A percentile compares a stretch with the other conserved stretches of the same genome.
Evolutionary conservation across 1,139 yeast species (phyloP).

Genomic region (Arxiozyma heterogenica): DNA sequence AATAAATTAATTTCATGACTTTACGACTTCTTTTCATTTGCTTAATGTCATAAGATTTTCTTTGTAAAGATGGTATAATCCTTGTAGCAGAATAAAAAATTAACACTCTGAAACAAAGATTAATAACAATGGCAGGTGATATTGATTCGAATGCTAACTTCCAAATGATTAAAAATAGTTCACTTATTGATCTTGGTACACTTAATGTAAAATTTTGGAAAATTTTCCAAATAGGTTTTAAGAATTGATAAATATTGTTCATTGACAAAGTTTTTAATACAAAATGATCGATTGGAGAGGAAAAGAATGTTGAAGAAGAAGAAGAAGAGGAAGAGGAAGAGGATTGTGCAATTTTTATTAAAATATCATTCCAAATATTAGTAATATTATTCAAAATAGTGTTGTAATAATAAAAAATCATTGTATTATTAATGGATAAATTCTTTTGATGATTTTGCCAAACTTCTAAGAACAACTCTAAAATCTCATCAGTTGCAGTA

Average conservation of each 20-base stretch:
- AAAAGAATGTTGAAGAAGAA: too few relatives aligned
- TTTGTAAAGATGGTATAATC: slow-evolving; percentile 72
- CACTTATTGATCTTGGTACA: slow-evolving; percentile 35
- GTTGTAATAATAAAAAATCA: slow-evolving; percentile 21
- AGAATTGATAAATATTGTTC: slow-evolving; percentile 28
- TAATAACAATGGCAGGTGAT: slow-evolving; percentile 72
- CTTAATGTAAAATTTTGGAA: slow-evolving; percentile 40
- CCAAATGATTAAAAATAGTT: slow-evolving; percentile 48
- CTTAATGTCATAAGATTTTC: slow-evolving; percentile 17
- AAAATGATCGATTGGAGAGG: slow-evolving; percentile 8
- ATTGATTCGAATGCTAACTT: slow-evolving; percentile 66
- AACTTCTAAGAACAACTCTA: slow-evolving; percentile 31
- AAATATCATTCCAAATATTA: slow-evolving; percentile 21
- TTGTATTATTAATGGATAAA: slow-evolving; percentile 26
- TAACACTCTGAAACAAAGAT: slow-evolving; percentile 73
- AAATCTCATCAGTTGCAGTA: slow-evolving; percentile 35
- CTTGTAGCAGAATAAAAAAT: slow-evolving; percentile 92
- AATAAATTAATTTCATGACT: slow-evolving; percentile 56
- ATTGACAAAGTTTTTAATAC: background rate
- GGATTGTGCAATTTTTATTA: slow-evolving; percentile 1
- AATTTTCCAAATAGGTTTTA: slow-evolving; percentile 35
- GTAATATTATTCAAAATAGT: slow-evolving; percentile 21
- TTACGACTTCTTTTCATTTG: slow-evolving; percentile 30
- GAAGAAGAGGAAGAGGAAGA: background rate
- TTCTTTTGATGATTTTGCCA: slow-evolving; percentile 30